These are phyloP conservation scores for Arachnopeziza araneosa DNA, from an alignment of 2,329 filamentous ascomycete species.

Conservation along the genomic window DNA sequence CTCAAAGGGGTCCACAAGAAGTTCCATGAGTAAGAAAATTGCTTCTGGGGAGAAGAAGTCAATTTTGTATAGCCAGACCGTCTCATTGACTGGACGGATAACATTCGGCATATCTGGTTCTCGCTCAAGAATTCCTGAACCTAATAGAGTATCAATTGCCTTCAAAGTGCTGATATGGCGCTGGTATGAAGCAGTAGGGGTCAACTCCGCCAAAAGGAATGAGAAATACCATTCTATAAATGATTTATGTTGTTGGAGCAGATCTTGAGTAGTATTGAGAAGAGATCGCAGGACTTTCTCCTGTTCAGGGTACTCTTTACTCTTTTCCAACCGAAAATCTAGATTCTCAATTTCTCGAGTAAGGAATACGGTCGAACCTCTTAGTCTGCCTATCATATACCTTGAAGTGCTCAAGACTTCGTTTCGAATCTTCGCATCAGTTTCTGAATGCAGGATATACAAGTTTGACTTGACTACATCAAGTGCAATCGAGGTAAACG, in stretches of 20 bases:
- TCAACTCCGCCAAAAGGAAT: slow-evolving; percentile 69
- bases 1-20: slow-evolving; percentile 86
- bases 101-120: background rate
- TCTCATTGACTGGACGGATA: slow-evolving; percentile 13
- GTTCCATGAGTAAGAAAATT: slow-evolving; percentile 64
- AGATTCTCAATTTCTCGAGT: slow-evolving; percentile 33
- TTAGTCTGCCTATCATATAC: slow-evolving; percentile 70
- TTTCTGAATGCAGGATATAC: slow-evolving; percentile 70
- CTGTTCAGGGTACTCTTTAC: background rate
- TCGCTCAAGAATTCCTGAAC: slow-evolving; percentile 32
- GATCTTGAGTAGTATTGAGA: slow-evolving; percentile 7
- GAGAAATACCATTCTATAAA: slow-evolving; percentile 72
- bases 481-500: slow-evolving; percentile 60
- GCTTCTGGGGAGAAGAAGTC: slow-evolving; percentile 42
- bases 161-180: slow-evolving; percentile 78
- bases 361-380: slow-evolving; percentile 57
- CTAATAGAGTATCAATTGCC: slow-evolving; percentile 59
- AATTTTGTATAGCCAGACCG: slow-evolving; percentile 23
- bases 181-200: slow-evolving; percentile 81
- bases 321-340: slow-evolving; percentile 9
- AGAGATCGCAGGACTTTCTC: slow-evolving; percentile 20
- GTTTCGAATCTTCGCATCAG: slow-evolving; percentile 79
- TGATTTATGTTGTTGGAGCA: slow-evolving; percentile 42
- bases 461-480: slow-evolving; percentile 59
- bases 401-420: slow-evolving; percentile 71